Percentiles rank a stretch among this genome's conserved stretches.
phyloP scores from a whole-genome alignment of 2,329 filamentous ascomycete species.

The Arthrobotrys musiformis region DNA sequence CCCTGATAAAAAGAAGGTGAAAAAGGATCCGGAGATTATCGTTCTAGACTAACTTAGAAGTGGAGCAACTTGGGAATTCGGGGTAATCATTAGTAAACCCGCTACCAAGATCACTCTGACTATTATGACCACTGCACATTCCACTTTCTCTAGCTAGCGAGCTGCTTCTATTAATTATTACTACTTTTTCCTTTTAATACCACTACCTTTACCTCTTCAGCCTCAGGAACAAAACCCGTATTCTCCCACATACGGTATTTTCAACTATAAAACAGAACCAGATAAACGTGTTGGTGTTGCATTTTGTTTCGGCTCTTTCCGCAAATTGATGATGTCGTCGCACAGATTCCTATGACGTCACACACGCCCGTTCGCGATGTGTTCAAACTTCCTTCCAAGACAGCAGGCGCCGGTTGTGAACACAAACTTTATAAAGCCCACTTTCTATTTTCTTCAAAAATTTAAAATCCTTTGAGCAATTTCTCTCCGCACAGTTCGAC shows the following conservation, averaged over 20 bases:
- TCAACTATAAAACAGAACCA: background rate
- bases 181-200: too few species aligned
- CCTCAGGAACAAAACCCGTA: too few species aligned
- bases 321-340: background rate
- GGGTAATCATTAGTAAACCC: too few species aligned
- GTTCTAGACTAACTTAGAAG: too few species aligned
- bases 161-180: too few species aligned
- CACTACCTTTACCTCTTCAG: too few species aligned
- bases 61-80: too few species aligned
- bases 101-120: constrained; percentile 66
- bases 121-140: too few species aligned
- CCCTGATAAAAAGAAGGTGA: background rate
- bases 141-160: too few species aligned
- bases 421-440: background rate
- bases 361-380: constrained; percentile 4
- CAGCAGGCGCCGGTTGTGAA: background rate
- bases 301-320: constrained; percentile 8
- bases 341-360: constrained; percentile 27
- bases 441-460: background rate
- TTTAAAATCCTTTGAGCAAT: background rate
- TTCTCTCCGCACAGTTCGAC: too few species aligned
- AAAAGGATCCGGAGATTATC: too few species aligned
- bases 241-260: constrained; percentile 70
- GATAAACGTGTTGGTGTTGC: constrained; percentile 1
- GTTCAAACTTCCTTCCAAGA: background rate